Base-by-base conservation (phyloP, 441 rosid species). In the Breynia disticha region DNA sequence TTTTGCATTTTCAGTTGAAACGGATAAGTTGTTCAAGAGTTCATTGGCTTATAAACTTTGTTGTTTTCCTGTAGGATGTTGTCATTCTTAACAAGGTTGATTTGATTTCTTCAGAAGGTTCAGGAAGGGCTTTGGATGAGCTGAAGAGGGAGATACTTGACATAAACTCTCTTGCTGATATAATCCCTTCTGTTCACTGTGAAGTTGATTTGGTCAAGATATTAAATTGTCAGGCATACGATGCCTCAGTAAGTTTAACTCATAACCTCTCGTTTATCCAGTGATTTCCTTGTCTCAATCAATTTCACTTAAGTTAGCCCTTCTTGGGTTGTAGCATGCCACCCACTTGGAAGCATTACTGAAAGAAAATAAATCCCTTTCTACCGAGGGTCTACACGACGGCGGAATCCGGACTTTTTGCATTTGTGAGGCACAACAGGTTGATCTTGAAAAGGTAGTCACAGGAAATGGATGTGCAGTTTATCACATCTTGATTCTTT, bases 61-160 rank as follows among this genome's bases (percentile, higher is more conserved):
- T 19, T 70, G 44, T 55, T 59, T 24, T 48, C 52, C 60, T 83
- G 79, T 67, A 88, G 98, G 97, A 91, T 70, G 83, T 87, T 51
- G 70, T 91, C 49, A 76, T 91, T 65, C 90, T 88, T 78, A 91
- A 91, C 79, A 91, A 91, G 82, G 80, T 88, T 66, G 97, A 91
- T 76, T 79, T 91, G 84, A 76, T 86, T 74, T 78, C 82, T 65
- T 64, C 54, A 44, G 83, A 76, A 62, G 73, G 64, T 22, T 74
- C 80, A 59, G 67, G 59, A 64, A 78, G 59, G 62, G 70, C 74
- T 62, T 64, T 87, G 57, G 80, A 86, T 55, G 82, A 81, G 52
- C 52, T 91, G 72, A 86, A 86, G 76, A 81, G 78, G 65, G 94
- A 86, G 64, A 86, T 91, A 55, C 78, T 58, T 71, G 69, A 72